Conservation (phyloP, 192 early-diverging fungal species). For the Gonapodya prolifera region DNA sequence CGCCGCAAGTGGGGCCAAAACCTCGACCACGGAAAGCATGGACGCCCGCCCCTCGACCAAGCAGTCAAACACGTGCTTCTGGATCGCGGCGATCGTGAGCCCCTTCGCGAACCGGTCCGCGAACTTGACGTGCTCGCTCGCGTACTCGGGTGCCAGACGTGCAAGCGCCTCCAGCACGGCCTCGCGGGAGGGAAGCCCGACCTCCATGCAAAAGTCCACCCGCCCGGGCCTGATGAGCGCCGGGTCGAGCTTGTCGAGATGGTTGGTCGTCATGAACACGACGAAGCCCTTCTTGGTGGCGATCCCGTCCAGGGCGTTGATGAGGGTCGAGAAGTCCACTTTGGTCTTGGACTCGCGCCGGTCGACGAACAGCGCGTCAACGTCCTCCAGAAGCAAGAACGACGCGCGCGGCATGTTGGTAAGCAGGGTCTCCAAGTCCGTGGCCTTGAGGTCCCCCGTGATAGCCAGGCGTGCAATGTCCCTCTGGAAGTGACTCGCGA, state of each 20-base stretch:
- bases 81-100: conserved; percentile 71
- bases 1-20: neutral
- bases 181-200: conserved; percentile 25
- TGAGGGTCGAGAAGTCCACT: conserved; percentile 27
- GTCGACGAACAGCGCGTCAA: conserved; percentile 33
- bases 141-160: conserved; percentile 60
- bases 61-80: conserved; percentile 88
- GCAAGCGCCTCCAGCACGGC: conserved; percentile 25
- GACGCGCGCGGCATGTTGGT: conserved; percentile 24
- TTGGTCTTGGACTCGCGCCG: conserved; percentile 22
- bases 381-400: conserved; percentile 40
- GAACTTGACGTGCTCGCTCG: conserved; percentile 33
- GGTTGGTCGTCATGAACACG: conserved; percentile 40
- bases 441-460: conserved; percentile 25
- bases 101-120: conserved; percentile 57
- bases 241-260: conserved; percentile 24
- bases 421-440: conserved; percentile 44
- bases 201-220: conserved; percentile 24
- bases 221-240: conserved; percentile 40
- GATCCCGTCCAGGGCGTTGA: conserved; percentile 40
- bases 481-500: conserved; percentile 36
- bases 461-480: conserved; percentile 27
- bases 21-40: neutral
- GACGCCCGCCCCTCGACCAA: conserved; percentile 52
- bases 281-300: conserved; percentile 31